These are phyloP conservation scores for Penicillium concentricum DNA, from an alignment of 2,329 filamentous ascomycete genomes.

Conservation along the genomic window DNA sequence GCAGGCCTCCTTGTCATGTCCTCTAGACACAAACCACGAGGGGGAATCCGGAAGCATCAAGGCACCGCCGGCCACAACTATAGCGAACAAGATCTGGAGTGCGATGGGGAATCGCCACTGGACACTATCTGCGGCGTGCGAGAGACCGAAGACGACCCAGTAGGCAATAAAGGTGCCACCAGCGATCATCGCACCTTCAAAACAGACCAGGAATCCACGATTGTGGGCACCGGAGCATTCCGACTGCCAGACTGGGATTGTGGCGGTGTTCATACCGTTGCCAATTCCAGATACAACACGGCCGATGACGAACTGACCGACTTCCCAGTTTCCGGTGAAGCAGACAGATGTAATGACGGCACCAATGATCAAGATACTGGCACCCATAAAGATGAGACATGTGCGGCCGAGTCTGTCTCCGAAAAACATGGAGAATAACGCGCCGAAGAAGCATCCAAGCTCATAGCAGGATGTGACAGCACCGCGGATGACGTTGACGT, in stretches of 20 bases:
- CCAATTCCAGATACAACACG: slow-evolving; percentile 32
- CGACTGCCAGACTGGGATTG: slow-evolving; percentile 36
- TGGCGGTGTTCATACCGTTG: slow-evolving; percentile 31
- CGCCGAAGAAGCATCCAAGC: slow-evolving; percentile 39
- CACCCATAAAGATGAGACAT: slow-evolving; percentile 52
- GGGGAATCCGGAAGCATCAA: slow-evolving; percentile 52
- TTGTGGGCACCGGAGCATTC: slow-evolving; percentile 28
- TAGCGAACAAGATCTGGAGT: slow-evolving; percentile 46
- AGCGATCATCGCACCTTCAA: slow-evolving; percentile 33
- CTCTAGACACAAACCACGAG: slow-evolving; percentile 53
- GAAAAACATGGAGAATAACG: slow-evolving; percentile 21
- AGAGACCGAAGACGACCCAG: slow-evolving; percentile 39
- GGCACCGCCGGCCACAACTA: slow-evolving; percentile 20
- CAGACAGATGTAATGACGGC: slow-evolving; percentile 19
- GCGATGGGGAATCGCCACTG: slow-evolving; percentile 50
- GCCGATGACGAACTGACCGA: slow-evolving; percentile 38
- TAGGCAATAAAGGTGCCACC: slow-evolving; percentile 35
- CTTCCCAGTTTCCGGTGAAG: slow-evolving; percentile 12
- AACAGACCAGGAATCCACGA: slow-evolving; percentile 27
- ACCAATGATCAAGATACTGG: slow-evolving; percentile 43
- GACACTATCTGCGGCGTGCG: slow-evolving; percentile 30
- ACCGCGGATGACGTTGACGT: slow-evolving; percentile 44
- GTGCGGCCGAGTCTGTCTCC: slow-evolving; percentile 25
- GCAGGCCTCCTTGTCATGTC: slow-evolving; percentile 47
- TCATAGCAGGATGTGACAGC: slow-evolving; percentile 53